phyloP scores from a whole-genome alignment of 2,329 filamentous ascomycete species.

The Diaporthe sp. region DNA sequence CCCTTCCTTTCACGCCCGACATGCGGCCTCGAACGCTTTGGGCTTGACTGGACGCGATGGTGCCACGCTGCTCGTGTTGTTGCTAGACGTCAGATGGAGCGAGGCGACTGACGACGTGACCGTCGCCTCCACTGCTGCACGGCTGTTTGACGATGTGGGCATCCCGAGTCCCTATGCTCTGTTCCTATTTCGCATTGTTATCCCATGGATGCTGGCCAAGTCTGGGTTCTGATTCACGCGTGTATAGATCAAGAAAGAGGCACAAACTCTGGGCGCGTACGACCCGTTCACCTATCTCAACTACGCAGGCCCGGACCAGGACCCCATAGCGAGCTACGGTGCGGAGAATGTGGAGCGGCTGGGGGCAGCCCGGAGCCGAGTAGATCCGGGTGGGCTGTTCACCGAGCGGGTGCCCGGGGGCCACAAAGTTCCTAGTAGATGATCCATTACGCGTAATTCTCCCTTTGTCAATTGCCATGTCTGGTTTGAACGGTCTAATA shows the following conservation, averaged over 20 bases:
- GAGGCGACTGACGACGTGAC: constrained; percentile 4
- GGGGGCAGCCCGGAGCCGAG: constrained; percentile 1
- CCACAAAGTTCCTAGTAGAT: constrained; percentile 1
- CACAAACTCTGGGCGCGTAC: not conserved
- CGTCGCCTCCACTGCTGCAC: not conserved
- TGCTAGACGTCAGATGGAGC: constrained; percentile 12
- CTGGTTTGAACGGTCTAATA: not conserved
- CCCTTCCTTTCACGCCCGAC: constrained; percentile 16
- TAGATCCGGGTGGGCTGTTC: constrained; percentile 33
- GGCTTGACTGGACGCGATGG: constrained; percentile 8
- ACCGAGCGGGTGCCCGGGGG: constrained; percentile 31
- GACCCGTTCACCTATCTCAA: constrained; percentile 36
- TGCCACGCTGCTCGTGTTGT: constrained; percentile 17
- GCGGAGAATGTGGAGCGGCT: constrained; percentile 19
- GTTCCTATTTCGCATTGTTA: too few relatives aligned
- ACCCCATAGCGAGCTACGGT: constrained; percentile 37
- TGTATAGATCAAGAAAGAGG: not conserved
- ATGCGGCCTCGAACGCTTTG: not conserved
- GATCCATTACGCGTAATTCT: not conserved
- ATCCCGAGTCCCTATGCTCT: not conserved
- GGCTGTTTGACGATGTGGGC: not conserved
- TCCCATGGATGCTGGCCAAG: not conserved
- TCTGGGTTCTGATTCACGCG: not conserved
- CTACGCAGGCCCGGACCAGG: constrained; percentile 38
- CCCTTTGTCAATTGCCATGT: not conserved